Percentiles rank a stretch among this genome's conserved stretches.
Evolutionary conservation across 177 flowering plant genomes (phyloP).

Genomic region (Tripterygium wilfordii): DNA sequence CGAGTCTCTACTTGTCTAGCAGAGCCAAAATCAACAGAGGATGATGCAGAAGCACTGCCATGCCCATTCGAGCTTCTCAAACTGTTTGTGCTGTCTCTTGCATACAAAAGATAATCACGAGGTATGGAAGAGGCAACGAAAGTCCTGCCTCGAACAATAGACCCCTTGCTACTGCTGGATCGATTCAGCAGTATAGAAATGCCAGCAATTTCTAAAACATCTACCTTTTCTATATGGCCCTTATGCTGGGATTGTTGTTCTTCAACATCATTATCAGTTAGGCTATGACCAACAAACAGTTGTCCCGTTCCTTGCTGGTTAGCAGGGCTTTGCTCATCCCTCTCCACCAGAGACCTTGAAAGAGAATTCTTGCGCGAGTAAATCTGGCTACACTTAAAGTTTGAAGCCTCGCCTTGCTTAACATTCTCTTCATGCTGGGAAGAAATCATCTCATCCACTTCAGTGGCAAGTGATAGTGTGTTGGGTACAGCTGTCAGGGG

Average conservation of each 20-base stretch:
- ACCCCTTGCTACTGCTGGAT: constrained; percentile 75
- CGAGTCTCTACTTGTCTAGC: constrained; percentile 47
- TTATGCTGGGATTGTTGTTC: constrained; percentile 19
- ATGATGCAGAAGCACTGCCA: constrained; percentile 66
- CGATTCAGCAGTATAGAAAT: constrained; percentile 65
- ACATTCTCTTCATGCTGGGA: constrained; percentile 18
- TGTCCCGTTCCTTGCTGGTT: constrained; percentile 23
- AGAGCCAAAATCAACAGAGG: constrained; percentile 69
- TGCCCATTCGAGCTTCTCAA: constrained; percentile 65
- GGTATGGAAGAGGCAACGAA: constrained; percentile 48
- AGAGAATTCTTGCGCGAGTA: constrained; percentile 19
- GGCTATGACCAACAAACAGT: constrained; percentile 13
- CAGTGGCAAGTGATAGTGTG: constrained; percentile 13
- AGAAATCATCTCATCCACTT: constrained; percentile 15
- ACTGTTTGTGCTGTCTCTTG: constrained; percentile 54
- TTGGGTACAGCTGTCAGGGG: constrained; percentile 13
- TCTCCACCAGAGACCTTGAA: constrained; percentile 23
- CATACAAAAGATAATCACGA: constrained; percentile 62
- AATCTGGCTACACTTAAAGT: constrained; percentile 16
- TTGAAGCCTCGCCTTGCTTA: constrained; percentile 14
- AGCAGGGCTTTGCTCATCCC: constrained; percentile 23
- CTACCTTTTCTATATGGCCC: constrained; percentile 26
- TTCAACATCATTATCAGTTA: constrained; percentile 15
- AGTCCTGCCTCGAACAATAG: constrained; percentile 62
- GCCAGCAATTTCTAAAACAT: constrained; percentile 60